phyloP scores from a whole-genome alignment of 345 rosid species.

The Triadica sebifera region DNA sequence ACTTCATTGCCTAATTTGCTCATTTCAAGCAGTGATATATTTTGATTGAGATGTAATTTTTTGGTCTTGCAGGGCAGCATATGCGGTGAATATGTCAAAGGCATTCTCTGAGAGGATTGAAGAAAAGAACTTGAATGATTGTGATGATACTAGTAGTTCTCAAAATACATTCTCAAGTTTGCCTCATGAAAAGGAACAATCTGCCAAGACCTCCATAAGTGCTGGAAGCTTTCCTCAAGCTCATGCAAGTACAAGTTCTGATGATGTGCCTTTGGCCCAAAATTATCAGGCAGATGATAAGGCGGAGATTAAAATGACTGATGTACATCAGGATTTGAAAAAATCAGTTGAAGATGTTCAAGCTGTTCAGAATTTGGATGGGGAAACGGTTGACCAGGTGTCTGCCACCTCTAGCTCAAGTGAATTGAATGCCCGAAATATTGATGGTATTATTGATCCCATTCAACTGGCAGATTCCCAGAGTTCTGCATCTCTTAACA shows the following conservation, averaged over 20 bases:
- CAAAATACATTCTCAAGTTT: constrained; percentile 79
- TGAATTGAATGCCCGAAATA: constrained; percentile 42
- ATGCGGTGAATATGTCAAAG: constrained; percentile 83
- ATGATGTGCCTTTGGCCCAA: constrained; percentile 51
- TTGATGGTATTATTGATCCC: constrained; percentile 35
- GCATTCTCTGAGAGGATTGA: constrained; percentile 67
- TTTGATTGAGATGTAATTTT: constrained; percentile 5
- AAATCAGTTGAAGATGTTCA: constrained; percentile 45
- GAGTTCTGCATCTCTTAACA: constrained; percentile 58
- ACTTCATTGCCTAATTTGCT: not conserved
- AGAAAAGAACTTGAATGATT: constrained; percentile 77
- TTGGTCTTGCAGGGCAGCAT: constrained; percentile 68
- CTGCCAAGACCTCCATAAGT: constrained; percentile 79
- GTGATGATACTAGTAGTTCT: constrained; percentile 68
- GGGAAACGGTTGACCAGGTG: constrained; percentile 45
- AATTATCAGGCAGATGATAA: constrained; percentile 49
- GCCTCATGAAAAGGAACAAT: constrained; percentile 82
- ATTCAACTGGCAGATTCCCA: constrained; percentile 57
- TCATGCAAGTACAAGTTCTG: constrained; percentile 83
- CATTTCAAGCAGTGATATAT: not conserved
- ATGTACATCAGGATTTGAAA: constrained; percentile 46
- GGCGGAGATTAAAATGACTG: constrained; percentile 37
- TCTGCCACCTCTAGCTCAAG: constrained; percentile 55
- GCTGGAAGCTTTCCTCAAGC: constrained; percentile 86
- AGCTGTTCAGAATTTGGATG: constrained; percentile 45